phyloP scores from a whole-genome alignment of 2,329 filamentous ascomycete genomes.

The Ophiostoma sp. region DNA sequence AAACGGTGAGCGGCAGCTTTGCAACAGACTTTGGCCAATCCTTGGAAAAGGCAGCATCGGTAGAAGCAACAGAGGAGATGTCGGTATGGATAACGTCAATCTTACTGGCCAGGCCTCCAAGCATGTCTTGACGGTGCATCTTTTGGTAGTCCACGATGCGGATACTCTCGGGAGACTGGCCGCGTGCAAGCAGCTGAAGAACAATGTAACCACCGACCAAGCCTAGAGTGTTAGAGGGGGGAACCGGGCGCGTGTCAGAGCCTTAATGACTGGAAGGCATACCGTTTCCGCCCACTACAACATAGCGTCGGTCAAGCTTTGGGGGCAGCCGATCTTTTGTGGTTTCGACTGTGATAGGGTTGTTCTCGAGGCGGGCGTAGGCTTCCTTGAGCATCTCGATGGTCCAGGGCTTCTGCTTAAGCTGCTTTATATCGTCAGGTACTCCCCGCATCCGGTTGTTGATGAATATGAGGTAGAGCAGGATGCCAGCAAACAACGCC shows the following conservation, averaged over 20 bases:
- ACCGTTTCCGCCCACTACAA: conserved; percentile 39
- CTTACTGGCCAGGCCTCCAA: conserved; percentile 32
- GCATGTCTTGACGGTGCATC: conserved; percentile 39
- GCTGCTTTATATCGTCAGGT: conserved; percentile 31
- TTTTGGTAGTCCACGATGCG: conserved; percentile 44
- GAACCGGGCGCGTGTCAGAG: neutral
- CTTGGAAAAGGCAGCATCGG: conserved; percentile 39
- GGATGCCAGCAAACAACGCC: neutral
- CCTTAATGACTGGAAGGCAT: conserved; percentile 26
- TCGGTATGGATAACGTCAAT: conserved; percentile 43
- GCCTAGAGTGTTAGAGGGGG: conserved; percentile 19
- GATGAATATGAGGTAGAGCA: conserved; percentile 30
- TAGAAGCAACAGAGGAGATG: conserved; percentile 39
- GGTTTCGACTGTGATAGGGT: conserved; percentile 30
- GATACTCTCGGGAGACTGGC: conserved; percentile 42
- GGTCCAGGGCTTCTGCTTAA: conserved; percentile 34
- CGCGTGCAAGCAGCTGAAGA: conserved; percentile 44
- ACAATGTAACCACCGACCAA: conserved; percentile 45
- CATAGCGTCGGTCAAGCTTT: conserved; percentile 35
- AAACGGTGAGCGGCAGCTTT: conserved; percentile 45
- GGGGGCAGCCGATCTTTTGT: conserved; percentile 34
- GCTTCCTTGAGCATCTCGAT: conserved; percentile 32
- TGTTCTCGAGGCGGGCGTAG: conserved; percentile 33
- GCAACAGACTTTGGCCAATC: conserved; percentile 40
- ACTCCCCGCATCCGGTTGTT: conserved; percentile 34